Evolutionary conservation across 352 stramenopile genomes (phyloP).

Genomic region (Aphanomyces invadans): DNA sequence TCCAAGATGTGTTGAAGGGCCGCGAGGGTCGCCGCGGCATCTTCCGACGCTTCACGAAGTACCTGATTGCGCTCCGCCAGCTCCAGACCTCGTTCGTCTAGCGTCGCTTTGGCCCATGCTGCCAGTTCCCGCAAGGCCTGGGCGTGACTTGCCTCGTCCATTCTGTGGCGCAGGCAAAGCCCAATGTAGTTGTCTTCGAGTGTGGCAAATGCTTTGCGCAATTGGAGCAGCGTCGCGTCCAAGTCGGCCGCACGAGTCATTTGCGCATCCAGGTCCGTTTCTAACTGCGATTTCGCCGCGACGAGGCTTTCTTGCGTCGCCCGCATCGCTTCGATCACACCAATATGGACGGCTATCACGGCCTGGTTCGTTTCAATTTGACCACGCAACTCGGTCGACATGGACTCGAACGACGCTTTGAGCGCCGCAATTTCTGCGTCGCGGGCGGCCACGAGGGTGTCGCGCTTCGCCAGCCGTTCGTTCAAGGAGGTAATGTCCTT

Average conservation of each 20-base stretch:
- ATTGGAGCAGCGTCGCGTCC: background rate
- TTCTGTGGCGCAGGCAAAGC: background rate
- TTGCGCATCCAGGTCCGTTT: background rate
- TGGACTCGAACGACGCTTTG: background rate
- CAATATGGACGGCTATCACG: background rate
- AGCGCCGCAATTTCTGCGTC: constrained; percentile 11
- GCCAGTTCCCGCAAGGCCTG: background rate
- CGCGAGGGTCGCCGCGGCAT: background rate
- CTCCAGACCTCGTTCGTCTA: background rate
- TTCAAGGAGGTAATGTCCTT: background rate
- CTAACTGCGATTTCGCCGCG: background rate
- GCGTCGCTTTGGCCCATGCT: background rate
- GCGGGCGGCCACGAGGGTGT: background rate
- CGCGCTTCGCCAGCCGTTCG: constrained; percentile 2
- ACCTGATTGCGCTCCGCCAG: background rate
- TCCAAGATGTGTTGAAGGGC: background rate
- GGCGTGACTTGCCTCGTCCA: background rate
- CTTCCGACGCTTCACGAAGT: background rate
- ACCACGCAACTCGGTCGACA: background rate
- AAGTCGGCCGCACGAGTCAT: background rate
- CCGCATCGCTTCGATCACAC: constrained; percentile 1
- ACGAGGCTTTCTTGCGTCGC: background rate
- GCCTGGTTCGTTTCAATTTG: constrained; percentile 3
- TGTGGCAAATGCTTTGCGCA: constrained; percentile 2
- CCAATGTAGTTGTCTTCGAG: constrained; percentile 1